Percentiles rank a stretch among this genome's conserved stretches.
phyloP scores from a whole-genome alignment of 768 basidiomycete species.

The Leccinellum albellum region DNA sequence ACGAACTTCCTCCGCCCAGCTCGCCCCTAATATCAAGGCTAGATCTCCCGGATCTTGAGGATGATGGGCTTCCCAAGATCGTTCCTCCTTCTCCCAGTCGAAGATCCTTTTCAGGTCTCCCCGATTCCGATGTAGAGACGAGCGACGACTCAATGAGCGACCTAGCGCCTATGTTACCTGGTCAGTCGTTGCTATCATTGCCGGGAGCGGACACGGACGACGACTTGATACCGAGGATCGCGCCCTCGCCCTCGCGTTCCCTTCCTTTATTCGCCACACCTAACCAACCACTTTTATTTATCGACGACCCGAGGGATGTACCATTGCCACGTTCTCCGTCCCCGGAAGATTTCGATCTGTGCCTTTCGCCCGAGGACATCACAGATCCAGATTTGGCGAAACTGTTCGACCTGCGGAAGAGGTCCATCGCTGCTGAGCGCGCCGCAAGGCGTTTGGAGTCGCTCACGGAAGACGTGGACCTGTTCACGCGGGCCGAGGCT shows the following conservation, averaged over 20 bases:
- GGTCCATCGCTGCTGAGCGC: slow-evolving; percentile 32
- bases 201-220: slow-evolving; percentile 45
- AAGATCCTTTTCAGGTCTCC: slow-evolving; percentile 25
- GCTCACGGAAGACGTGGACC: slow-evolving; percentile 35
- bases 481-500: slow-evolving; percentile 40
- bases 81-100: slow-evolving; percentile 29
- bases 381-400: slow-evolving; percentile 37
- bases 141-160: slow-evolving; percentile 13
- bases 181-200: slow-evolving; percentile 33
- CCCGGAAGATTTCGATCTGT: slow-evolving; percentile 39
- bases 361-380: slow-evolving; percentile 30
- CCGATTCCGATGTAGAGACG: slow-evolving; percentile 30
- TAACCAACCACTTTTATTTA: slow-evolving; percentile 36
- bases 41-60: slow-evolving; percentile 32
- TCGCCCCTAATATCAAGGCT: slow-evolving; percentile 32
- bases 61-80: slow-evolving; percentile 19
- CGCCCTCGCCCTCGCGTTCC: slow-evolving; percentile 6
- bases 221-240: slow-evolving; percentile 34
- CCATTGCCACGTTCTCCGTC: slow-evolving; percentile 41
- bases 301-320: slow-evolving; percentile 39
- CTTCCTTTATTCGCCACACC: slow-evolving; percentile 12
- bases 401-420: slow-evolving; percentile 40
- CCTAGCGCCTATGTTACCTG: slow-evolving; percentile 13
- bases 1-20: slow-evolving; percentile 19
- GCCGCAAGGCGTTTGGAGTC: slow-evolving; percentile 30